These are phyloP conservation scores for Diversispora eburnea DNA, from an alignment of 192 early-diverging fungal genomes.

Conservation along the genomic window DNA sequence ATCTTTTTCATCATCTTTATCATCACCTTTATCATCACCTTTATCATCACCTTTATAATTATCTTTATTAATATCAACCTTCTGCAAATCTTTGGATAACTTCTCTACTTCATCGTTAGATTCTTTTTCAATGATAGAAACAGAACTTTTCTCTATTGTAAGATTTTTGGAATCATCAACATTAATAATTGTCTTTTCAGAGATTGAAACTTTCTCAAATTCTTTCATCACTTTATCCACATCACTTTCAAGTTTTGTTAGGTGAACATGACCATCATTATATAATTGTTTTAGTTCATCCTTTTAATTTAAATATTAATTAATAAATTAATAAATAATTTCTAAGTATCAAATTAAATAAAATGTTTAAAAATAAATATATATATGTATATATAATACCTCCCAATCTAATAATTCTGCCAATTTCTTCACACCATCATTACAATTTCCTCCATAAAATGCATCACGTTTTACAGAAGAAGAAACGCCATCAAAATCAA, in stretches of 20 bases:
- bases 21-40: no score
- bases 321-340: background rate
- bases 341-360: background rate
- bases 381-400: constrained; percentile 28
- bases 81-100: background rate
- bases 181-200: no score
- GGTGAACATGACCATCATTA: no score
- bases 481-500: constrained; percentile 75
- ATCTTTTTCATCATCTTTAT: background rate
- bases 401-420: constrained; percentile 73
- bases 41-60: background rate
- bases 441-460: constrained; percentile 76
- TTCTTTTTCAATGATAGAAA: background rate
- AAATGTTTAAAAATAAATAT: background rate
- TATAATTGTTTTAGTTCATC: no score
- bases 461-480: constrained; percentile 71
- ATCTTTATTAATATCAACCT: background rate
- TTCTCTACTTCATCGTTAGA: background rate
- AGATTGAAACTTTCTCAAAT: no score
- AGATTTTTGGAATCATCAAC: background rate
- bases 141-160: background rate
- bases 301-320: background rate
- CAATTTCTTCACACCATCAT: constrained; percentile 67
- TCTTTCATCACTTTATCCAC: no score
- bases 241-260: no score